Evolutionary conservation across 768 basidiomycete genomes (phyloP).

Genomic region (Phallus indusiatus): DNA sequence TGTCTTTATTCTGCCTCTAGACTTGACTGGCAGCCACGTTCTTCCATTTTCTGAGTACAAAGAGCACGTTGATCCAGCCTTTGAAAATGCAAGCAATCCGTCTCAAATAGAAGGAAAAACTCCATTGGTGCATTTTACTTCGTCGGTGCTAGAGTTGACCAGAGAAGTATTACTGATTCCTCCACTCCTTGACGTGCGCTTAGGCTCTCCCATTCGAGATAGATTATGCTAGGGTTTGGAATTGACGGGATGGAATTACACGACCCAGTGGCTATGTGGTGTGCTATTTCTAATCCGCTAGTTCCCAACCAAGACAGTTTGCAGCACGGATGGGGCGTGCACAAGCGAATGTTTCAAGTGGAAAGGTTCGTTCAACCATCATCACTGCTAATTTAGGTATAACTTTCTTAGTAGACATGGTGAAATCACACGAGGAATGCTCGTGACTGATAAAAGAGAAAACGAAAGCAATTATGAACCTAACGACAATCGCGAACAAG

Average conservation of each 20-base stretch:
- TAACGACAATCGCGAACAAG: conserved; percentile 54
- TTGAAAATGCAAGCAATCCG: conserved; percentile 38
- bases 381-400: background rate
- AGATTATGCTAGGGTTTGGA: conserved; percentile 66
- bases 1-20: conserved; percentile 65
- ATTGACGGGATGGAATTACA: conserved; percentile 86
- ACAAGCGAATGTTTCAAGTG: conserved; percentile 49
- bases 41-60: conserved; percentile 63
- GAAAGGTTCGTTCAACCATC: conserved; percentile 27
- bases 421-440: conserved; percentile 79
- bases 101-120: conserved; percentile 40
- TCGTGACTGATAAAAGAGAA: conserved; percentile 70
- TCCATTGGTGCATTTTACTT: conserved; percentile 68
- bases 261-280: conserved; percentile 86
- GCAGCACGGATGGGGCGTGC: conserved; percentile 47
- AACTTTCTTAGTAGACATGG: conserved; percentile 38
- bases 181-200: background rate
- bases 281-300: conserved; percentile 64
- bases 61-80: conserved; percentile 48
- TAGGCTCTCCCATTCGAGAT: background rate
- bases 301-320: conserved; percentile 23
- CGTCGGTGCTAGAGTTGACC: conserved; percentile 65
- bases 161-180: conserved; percentile 31
- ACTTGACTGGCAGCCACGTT: conserved; percentile 74
- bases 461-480: conserved; percentile 56